Base-by-base conservation (phyloP, 306 rosid species). In the Canavalia ensiformis region DNA sequence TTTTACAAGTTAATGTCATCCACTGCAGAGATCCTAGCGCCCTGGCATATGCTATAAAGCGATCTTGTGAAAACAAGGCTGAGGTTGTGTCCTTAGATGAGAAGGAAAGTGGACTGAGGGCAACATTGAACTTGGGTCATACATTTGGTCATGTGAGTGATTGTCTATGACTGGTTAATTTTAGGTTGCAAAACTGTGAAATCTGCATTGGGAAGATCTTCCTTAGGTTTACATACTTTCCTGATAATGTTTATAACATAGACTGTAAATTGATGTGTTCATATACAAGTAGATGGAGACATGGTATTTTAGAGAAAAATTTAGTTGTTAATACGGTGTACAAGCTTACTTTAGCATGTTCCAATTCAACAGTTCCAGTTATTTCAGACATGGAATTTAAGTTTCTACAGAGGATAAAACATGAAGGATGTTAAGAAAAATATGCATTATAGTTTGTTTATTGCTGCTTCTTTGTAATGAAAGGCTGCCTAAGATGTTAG, bases 81-180 rank as follows among this genome's bases (percentile, higher is more conserved):
- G 90, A 90, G 90, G 94, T 96, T 82, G 99, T 95, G 59, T 91
- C 98, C 57, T 81, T 90, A 68, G 98, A 96, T 77, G 98, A 96
- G 91, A 96, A 86, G 85, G 99, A 96, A 88, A 85, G 98, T 85
- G 99, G 99, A 86, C 47, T 95, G 79, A 90, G 99, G 85, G 99
- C 98, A 62, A 93, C 94, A 68, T 79, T 93, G 87, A 96, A 96
- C 87, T 88, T 96, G 90, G 99, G 98, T 62, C 99, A 96, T 86
- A 96, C 99, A 72, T 96, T 96, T 80, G 99, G 98, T 62, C 98
- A 96, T 80, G 98, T 96, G 81, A 89, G 98, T 83, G 10, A 46
- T 55, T 76, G 37, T 12, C 12, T 83, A 52, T 77, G 18, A 59
- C 47, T 84, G 58, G 59, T 82, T 30, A 68, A n/a, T 75, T 83